Evolutionary conservation across 306 rosid genomes (phyloP).

Genomic region (Vachellia collinsii): DNA sequence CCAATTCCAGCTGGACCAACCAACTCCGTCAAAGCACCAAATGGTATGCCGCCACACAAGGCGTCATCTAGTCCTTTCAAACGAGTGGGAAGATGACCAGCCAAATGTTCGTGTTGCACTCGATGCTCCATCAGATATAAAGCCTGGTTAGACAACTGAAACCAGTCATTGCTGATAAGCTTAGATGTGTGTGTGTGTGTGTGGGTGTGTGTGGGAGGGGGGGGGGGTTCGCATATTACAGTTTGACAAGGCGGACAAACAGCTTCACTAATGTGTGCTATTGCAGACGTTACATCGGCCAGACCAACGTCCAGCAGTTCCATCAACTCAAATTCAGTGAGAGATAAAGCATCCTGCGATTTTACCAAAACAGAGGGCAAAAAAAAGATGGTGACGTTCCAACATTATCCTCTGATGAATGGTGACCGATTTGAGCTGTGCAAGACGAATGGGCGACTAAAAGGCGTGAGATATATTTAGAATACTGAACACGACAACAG

Average conservation of each 20-base stretch:
- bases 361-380: neutral
- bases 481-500: neutral
- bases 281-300: constrained; percentile 65
- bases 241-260: constrained; percentile 89
- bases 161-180: constrained; percentile 34
- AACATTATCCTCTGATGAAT: neutral
- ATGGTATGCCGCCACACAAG: constrained; percentile 86
- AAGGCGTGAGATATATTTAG: neutral
- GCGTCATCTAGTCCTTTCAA: constrained; percentile 89
- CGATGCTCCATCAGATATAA: constrained; percentile 72
- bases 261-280: constrained; percentile 78
- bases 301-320: constrained; percentile 77
- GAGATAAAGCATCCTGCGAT: constrained; percentile 75
- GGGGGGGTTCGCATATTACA: constrained; percentile 39
- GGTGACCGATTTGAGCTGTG: neutral
- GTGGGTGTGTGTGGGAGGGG: neutral
- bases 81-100: constrained; percentile 83
- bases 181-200: neutral
- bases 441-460: constrained; percentile 2
- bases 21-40: constrained; percentile 90
- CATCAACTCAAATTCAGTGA: constrained; percentile 88
- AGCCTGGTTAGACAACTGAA: constrained; percentile 53
- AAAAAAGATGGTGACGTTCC: neutral
- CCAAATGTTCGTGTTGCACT: constrained; percentile 60
- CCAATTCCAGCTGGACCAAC: constrained; percentile 98